Base-by-base conservation (phyloP, 1,284 basidiomycete genomes). In the Schizophyllum commune region DNA sequence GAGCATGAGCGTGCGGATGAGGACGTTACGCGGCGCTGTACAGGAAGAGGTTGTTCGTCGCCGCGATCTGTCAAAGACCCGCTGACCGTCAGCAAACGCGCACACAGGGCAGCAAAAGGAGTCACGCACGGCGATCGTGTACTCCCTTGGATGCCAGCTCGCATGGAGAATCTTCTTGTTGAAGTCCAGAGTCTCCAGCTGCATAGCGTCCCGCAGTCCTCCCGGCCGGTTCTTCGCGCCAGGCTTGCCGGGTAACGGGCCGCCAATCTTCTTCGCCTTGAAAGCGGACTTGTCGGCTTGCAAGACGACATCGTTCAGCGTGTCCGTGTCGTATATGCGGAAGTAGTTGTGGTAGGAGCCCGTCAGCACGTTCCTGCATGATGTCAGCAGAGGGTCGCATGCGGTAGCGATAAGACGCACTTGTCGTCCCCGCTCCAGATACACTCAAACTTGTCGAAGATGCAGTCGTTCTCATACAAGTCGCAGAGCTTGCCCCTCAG, bases 281-380 rank as follows among this genome's bases (percentile, higher is more conserved):
- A 99, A 99, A 5, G 96, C 96, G 15, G 94, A 96, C 78, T 99
- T 99, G 80, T 99, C 97, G 5, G 97, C 97, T 77, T 99, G 97
- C 61, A 99, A 76, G 15, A 98, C 94, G 47, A 97, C 88, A 70
- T 98, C 96, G 65, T 89, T 91, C 68, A 89, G 78, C 53, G 90
- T 89, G 65, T 98, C 94, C 65, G 90, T 87, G 74, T 99, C 96
- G 76, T 96, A 98, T 83, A 99, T 96, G 75, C 96, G 94, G 90
- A 99, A 97, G 79, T 98, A 98, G 77, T 99, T 99, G 81, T 98
- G 96, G 79, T 99, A 99, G 57, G 96, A 98, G 58, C 97, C 97
- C 15, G 97, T 98, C 68, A 98, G 79, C 64, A 97, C 93, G 74
- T 95, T 88, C 70, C 95, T 97, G 63, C 33, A 15, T 53, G 60